Evolutionary conservation across 345 rosid genomes (phyloP), one percentile per base, ranked within the genome.

Genomic region (Gossypium raimondii): DNA sequence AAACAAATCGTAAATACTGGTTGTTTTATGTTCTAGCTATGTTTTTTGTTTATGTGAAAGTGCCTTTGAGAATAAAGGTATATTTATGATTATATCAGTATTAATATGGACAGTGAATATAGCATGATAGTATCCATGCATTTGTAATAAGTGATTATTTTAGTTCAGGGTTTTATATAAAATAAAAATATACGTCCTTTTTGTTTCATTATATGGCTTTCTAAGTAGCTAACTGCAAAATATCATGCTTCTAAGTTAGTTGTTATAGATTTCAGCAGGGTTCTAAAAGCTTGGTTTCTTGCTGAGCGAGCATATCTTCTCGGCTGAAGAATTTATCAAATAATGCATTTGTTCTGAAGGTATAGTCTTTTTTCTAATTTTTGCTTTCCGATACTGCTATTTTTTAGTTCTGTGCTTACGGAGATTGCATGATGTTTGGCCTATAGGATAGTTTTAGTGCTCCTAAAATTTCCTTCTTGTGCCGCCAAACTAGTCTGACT

Each of bases 241-340:
- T 34, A 34, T 34, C 59, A 57, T 68, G 62, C 55, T 63, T 77
- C 53, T 72, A 52, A 38, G 65, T 62, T 63, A 17, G 53, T 13
- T 41, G 3, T 67, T 47, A 45, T 59, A 12, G 61, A 13, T n/a
- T 53, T 43, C 76, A 69, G 76, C 81, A 92, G 97, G 88, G 44
- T 10, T 57, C 14, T 57, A 57, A 57, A 20, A 57, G 29, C 61
- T 20, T 57, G 13, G 61, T 20, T 3, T 20, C 61, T 57, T 11
- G 20, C 2, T 9, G 61, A 57, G 61, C 24, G 6, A 57, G 61
- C 29, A 9, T 24, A 57, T 57, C 61, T 57, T 57, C 29, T 57
- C 22, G 22, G 61, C 29, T 57, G 61, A 57, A 57, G 61, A 57
- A 57, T 24, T 20, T 57, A 57, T 57, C 61, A 57, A 57, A 57